These are phyloP conservation scores for Candida tropicalis DNA, from an alignment of 1,139 yeast genomes.

Conservation along the genomic window DNA sequence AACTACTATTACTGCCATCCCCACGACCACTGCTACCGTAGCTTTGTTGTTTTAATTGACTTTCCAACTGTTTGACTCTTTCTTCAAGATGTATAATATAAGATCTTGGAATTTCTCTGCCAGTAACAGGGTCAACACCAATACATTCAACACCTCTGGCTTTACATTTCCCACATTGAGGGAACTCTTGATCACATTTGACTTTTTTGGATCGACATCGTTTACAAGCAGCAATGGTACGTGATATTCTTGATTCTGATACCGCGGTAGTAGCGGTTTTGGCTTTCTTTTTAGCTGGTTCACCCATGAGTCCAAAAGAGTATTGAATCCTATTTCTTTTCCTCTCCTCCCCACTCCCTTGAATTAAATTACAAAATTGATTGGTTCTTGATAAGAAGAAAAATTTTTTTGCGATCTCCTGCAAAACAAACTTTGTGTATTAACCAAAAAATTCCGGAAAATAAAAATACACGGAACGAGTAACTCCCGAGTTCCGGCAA, in stretches of 20 bases:
- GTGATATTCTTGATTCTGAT: conserved; percentile 32
- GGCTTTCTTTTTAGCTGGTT: conserved; percentile 10
- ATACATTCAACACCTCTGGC: conserved; percentile 74
- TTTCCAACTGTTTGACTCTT: conserved; percentile 58
- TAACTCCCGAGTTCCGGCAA: too few species aligned
- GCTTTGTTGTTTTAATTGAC: conserved; percentile 44
- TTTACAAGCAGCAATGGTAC: conserved; percentile 79
- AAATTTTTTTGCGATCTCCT: too few species aligned
- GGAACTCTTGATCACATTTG: conserved; percentile 82
- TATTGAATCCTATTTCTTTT: neutral
- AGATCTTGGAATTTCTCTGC: conserved; percentile 81
- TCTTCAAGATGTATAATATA: conserved; percentile 77
- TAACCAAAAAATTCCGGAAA: too few species aligned
- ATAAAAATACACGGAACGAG: too few species aligned
- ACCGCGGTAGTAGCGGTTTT: conserved; percentile 6
- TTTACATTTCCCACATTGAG: conserved; percentile 72
- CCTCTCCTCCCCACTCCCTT: neutral
- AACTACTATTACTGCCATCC: neutral
- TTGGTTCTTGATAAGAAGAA: too few species aligned
- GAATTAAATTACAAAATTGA: too few species aligned
- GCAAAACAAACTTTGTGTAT: too few species aligned
- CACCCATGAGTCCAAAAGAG: neutral
- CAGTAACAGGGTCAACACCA: conserved; percentile 85
- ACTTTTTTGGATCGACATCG: conserved; percentile 79
- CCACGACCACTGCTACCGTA: conserved; percentile 8